These are phyloP conservation scores for Brassica juncea DNA, from an alignment of 345 rosid species.

Conservation along the genomic window DNA sequence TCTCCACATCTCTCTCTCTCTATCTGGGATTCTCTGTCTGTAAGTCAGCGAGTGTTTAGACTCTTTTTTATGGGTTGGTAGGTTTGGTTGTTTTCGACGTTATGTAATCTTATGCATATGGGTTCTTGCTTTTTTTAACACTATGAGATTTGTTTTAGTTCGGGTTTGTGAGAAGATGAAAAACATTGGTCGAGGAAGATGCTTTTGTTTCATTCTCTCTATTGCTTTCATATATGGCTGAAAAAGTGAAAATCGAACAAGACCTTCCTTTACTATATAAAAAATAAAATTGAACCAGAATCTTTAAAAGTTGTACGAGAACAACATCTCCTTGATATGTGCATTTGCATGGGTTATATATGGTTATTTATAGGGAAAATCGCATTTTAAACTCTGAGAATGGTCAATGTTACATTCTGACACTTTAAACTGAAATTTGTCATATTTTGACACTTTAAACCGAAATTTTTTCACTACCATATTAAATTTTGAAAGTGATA, in stretches of 20 bases:
- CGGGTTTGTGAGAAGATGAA: constrained; percentile 8
- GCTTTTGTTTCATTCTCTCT: background rate
- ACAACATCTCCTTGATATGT: too few species aligned
- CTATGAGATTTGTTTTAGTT: constrained; percentile 31
- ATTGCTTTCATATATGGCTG: background rate
- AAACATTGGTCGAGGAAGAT: constrained; percentile 9
- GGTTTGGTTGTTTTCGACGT: constrained; percentile 7
- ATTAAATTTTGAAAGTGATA: too few species aligned
- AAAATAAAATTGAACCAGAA: background rate
- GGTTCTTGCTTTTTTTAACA: constrained; percentile 27
- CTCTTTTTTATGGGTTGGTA: constrained; percentile 10
- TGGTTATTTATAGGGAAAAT: too few species aligned
- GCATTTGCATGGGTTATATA: too few species aligned
- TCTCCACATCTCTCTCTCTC: constrained; percentile 9
- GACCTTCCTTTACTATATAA: background rate
- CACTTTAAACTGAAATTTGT: too few species aligned
- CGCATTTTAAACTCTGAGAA: too few species aligned
- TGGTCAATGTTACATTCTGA: too few species aligned
- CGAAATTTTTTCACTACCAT: too few species aligned
- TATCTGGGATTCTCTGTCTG: constrained; percentile 32
- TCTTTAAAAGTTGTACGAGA: too few species aligned
- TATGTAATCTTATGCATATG: constrained; percentile 32
- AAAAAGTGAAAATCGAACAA: background rate
- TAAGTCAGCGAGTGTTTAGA: constrained; percentile 25
- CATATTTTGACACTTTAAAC: too few species aligned